phyloP scores from a whole-genome alignment of 2,329 filamentous ascomycete genomes.

The Hypoxylon sp. region DNA sequence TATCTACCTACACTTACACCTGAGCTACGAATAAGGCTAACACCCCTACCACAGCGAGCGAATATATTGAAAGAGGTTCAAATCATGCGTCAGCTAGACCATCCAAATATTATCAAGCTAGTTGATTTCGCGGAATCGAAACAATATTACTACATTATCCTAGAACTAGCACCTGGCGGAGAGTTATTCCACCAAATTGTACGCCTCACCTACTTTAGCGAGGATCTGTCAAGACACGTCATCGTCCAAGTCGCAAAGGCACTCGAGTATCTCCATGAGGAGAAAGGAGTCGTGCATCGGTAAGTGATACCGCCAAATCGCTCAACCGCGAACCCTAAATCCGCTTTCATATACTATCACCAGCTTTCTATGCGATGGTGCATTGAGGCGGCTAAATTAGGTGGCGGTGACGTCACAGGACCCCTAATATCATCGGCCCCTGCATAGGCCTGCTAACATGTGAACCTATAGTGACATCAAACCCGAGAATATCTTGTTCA shows the following conservation, averaged over 20 bases:
- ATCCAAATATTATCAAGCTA: slow-evolving; percentile 95
- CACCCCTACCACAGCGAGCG: slow-evolving; percentile 75
- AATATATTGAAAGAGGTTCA: slow-evolving; percentile 99
- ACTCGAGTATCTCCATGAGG: slow-evolving; percentile 93
- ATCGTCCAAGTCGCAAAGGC: slow-evolving; percentile 96
- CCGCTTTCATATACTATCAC: slow-evolving; percentile 10
- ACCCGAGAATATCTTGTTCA: slow-evolving; percentile 96
- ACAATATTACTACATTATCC: slow-evolving; percentile 97
- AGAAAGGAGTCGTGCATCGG: slow-evolving; percentile 96
- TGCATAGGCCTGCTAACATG: slow-evolving; percentile 41
- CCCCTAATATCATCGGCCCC: slow-evolving; percentile 3
- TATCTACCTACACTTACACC: slow-evolving; percentile 21
- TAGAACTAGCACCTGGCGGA: slow-evolving; percentile 94
- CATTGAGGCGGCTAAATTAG: slow-evolving; percentile 47
- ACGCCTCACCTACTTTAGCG: slow-evolving; percentile 97
- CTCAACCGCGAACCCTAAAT: slow-evolving; percentile 10
- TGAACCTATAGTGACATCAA: slow-evolving; percentile 85
- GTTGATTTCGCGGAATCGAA: slow-evolving; percentile 93
- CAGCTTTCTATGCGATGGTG: slow-evolving; percentile 14
- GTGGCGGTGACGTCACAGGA: slow-evolving; percentile 39
- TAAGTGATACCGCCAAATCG: slow-evolving; percentile 63
- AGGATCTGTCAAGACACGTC: slow-evolving; percentile 93
- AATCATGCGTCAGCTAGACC: slow-evolving; percentile 97
- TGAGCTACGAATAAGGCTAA: slow-evolving; percentile 47
- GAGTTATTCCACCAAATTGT: slow-evolving; percentile 99